phyloP scores from a whole-genome alignment of 73 alveolate genomes.

The Paramecium sonneborni region DNA sequence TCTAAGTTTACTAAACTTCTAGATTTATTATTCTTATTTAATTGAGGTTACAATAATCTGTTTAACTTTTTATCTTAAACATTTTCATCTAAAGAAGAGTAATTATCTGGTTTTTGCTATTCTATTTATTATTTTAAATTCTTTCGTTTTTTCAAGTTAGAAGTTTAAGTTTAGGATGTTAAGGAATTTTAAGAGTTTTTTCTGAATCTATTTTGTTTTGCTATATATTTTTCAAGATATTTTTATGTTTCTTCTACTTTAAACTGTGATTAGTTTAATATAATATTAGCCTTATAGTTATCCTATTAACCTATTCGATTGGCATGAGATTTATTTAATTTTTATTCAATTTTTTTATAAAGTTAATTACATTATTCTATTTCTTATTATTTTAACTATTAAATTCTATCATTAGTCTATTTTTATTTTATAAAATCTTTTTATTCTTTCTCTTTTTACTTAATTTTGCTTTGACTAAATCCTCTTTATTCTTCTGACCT shows the following conservation, averaged over 20 bases:
- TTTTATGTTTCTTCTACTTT: not conserved
- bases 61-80: not conserved
- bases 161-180: not conserved
- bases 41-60: not conserved
- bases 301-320: not conserved
- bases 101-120: not conserved
- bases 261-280: not conserved
- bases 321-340: not conserved
- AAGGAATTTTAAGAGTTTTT: not conserved
- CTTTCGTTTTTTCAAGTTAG: not conserved
- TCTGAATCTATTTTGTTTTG: not conserved
- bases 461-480: not conserved
- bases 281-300: not conserved
- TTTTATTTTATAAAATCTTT: not conserved
- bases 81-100: not conserved
- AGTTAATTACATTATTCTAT: not conserved
- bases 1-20: not conserved
- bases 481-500: not conserved
- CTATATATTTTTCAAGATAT: not conserved
- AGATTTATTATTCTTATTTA: not conserved
- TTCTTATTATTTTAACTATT: not conserved
- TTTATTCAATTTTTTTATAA: not conserved
- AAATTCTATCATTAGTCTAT: not conserved
- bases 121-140: not conserved
- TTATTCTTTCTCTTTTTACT: slow-evolving; percentile 11